phyloP scores from a whole-genome alignment of 1,284 basidiomycete genomes.

The Omphalotus olearius region DNA sequence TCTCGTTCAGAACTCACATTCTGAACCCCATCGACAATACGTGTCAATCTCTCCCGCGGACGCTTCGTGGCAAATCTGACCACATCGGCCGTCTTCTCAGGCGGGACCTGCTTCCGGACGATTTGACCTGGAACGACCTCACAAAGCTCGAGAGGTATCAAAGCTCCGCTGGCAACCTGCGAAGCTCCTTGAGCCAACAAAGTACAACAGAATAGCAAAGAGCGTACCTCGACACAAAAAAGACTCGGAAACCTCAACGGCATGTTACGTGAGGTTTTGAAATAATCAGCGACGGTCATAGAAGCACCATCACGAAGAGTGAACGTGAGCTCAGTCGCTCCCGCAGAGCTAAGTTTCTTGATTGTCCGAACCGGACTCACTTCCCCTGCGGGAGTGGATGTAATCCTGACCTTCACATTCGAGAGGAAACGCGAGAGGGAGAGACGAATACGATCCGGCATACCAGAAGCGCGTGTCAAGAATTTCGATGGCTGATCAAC shows the following conservation, averaged over 20 bases:
- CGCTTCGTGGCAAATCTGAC: constrained; percentile 69
- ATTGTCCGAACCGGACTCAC: constrained; percentile 32
- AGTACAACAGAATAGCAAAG: background rate
- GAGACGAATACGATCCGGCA: constrained; percentile 43
- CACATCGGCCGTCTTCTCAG: constrained; percentile 61
- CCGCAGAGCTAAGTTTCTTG: constrained; percentile 37
- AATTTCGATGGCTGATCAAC: constrained; percentile 20
- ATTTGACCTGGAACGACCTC: constrained; percentile 64
- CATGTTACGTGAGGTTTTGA: constrained; percentile 32
- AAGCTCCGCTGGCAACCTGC: constrained; percentile 64
- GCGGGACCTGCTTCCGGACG: constrained; percentile 68
- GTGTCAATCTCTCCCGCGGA: constrained; percentile 55
- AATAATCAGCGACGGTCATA: constrained; percentile 50
- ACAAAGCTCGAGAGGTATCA: constrained; percentile 69
- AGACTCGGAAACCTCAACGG: constrained; percentile 40
- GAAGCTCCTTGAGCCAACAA: background rate
- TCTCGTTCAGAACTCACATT: constrained; percentile 31
- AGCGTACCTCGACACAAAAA: constrained; percentile 49
- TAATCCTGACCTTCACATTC: constrained; percentile 33
- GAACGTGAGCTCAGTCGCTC: constrained; percentile 40
- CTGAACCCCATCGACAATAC: constrained; percentile 54
- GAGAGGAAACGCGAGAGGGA: constrained; percentile 44
- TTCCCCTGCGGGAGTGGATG: constrained; percentile 10
- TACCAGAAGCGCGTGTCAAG: constrained; percentile 29
- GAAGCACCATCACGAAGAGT: constrained; percentile 34